These are phyloP conservation scores for Dysphania ambrosioides DNA, from an alignment of 148 eudicot species.

Conservation along the genomic window DNA sequence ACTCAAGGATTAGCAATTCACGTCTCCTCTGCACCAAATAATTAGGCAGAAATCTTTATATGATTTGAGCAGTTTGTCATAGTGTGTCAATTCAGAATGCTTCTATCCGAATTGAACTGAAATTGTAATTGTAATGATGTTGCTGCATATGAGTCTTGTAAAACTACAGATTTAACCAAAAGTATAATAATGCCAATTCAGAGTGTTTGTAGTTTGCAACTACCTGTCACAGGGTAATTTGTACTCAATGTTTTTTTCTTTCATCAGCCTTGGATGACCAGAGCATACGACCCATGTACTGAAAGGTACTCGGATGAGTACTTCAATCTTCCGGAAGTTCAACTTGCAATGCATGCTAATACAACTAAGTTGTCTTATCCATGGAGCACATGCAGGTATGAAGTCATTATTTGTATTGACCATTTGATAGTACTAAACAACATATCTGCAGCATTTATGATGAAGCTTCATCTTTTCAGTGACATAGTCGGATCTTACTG, in stretches of 20 bases:
- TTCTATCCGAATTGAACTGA: not conserved
- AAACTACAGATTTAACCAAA: not conserved
- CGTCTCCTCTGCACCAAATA: too few relatives aligned
- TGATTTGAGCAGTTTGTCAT: not conserved
- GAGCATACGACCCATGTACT: constrained; percentile 98
- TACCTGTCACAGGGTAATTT: not conserved
- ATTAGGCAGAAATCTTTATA: too few relatives aligned
- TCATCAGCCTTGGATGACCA: constrained; percentile 82
- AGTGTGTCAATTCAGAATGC: not conserved
- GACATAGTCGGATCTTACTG: constrained; percentile 74
- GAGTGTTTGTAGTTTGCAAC: not conserved
- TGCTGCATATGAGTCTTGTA: not conserved
- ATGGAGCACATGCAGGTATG: constrained; percentile 88
- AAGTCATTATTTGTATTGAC: not conserved
- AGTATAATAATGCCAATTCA: not conserved
- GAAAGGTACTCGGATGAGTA: constrained; percentile 70
- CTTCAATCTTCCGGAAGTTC: constrained; percentile 90
- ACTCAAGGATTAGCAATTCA: too few relatives aligned
- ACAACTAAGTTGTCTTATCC: constrained; percentile 53
- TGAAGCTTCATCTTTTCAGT: constrained; percentile 35
- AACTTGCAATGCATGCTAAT: constrained; percentile 81
- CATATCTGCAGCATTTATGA: constrained; percentile 4
- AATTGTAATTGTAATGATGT: not conserved
- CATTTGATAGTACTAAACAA: not conserved
- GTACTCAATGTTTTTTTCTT: constrained; percentile 6